Base-by-base conservation (phyloP, 352 stramenopile genomes). In the Globisporangium parvum region DNA sequence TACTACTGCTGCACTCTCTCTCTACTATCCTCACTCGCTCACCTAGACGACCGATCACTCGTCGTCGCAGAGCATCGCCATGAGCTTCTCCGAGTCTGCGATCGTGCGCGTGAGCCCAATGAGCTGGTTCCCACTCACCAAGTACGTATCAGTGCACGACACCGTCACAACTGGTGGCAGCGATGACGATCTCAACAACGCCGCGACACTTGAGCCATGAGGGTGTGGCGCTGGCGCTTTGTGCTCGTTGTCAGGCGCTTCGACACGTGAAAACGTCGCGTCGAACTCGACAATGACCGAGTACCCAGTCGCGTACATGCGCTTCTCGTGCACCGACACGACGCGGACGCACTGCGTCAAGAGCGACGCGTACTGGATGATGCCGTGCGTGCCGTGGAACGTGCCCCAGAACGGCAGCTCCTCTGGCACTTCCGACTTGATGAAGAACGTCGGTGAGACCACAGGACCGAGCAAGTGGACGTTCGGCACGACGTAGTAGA, bases 211-310 rank as follows among this genome's bases (percentile, higher is more conserved):
- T 18, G 31, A 14, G 4, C 10, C 8, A 12, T 26, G 33, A 20
- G 41, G 33, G 0, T 10, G 47, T 3, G 28, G 63, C 35, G 37
- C 47, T 39, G 21, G 63, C 53, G 20, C 55, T 20, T 53, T 67
- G 49, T 15, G 57, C 51, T 56, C 45, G 4, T n/a, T 23, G 18
- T 62, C 56, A 28, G 47, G 53, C 17, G 50, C 52, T 20, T 86
- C 77, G 10, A 70, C 62, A 49, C 71, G 62, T 39, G 77, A 61
- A 28, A 92, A 81, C 3, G 66, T 89, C 0, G 74, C 72, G 2
- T 88, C 74, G 48, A 90, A 92, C 44, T 92, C 82, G 35, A 89
- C 73, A 33, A 89, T 84, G 33, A 92, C 82, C 2, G 80, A 87
- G 58, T 88, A 87, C 0, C 77, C 77, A 45, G 79, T 89, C 8